Evolutionary conservation across 2,329 filamentous ascomycete species (phyloP).

Genomic region (Fusarium caatingaense): DNA sequence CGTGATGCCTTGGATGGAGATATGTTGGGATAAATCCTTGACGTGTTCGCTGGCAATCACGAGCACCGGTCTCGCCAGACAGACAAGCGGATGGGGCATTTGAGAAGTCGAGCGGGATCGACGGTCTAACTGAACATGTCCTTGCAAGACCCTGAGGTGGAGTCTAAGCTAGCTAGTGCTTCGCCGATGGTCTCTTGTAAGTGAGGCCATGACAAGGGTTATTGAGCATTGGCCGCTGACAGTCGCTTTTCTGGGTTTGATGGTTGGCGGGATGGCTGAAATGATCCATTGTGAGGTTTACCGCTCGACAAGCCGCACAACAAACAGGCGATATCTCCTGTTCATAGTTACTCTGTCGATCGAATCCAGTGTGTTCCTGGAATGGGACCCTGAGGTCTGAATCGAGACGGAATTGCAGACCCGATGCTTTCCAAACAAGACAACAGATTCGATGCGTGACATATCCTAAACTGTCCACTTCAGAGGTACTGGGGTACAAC

Average conservation of each 20-base stretch:
- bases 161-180: slow-evolving; percentile 24
- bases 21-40: slow-evolving; percentile 36
- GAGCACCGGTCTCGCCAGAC: slow-evolving; percentile 41
- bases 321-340: slow-evolving; percentile 29
- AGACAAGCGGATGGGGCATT: slow-evolving; percentile 32
- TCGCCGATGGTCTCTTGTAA: slow-evolving; percentile 26
- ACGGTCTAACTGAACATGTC: slow-evolving; percentile 34
- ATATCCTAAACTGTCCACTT: slow-evolving; percentile 31
- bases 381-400: slow-evolving; percentile 10
- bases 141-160: slow-evolving; percentile 32
- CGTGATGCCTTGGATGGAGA: slow-evolving; percentile 20
- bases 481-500: slow-evolving; percentile 10
- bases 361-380: slow-evolving; percentile 8
- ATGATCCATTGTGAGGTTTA: slow-evolving; percentile 37
- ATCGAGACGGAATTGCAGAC: slow-evolving; percentile 25
- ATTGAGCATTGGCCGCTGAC: slow-evolving; percentile 23
- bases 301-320: slow-evolving; percentile 29
- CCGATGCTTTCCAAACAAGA: slow-evolving; percentile 21
- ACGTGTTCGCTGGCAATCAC: slow-evolving; percentile 50
- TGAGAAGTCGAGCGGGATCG: slow-evolving; percentile 40
- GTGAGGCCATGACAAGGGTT: slow-evolving; percentile 34
- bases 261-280: slow-evolving; percentile 35
- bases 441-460: slow-evolving; percentile 29
- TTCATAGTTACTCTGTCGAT: slow-evolving; percentile 23
- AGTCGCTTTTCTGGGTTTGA: slow-evolving; percentile 16